Base-by-base conservation (phyloP, 176 grass and related monocot species). In the Juncus effusus region DNA sequence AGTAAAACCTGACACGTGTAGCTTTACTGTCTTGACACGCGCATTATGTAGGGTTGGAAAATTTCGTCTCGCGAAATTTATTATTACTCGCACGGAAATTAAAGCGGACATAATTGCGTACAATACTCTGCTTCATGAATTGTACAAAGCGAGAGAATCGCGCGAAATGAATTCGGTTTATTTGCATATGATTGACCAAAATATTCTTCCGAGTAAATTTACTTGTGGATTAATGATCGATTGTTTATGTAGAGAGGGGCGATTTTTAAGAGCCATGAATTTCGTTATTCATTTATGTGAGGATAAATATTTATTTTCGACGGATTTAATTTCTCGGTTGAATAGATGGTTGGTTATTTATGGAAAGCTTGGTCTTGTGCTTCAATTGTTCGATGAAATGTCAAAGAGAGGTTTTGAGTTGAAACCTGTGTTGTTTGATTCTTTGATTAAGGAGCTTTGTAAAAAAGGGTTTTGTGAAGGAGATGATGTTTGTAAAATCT, bases 71-170 rank as follows among this genome's bases (percentile, higher is more conserved):
- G 80, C 83, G 9, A 84, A 77, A 58, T 79, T 42, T 56, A 70
- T 95, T 38, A 56, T 95, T 54, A 75, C 67, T 28, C 74, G 38
- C 3, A 15, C 69, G 14, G 52, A 59, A 42, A 77, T 83, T 62
- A 53, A 63, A 54, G 76, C 72, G 45, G 86, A 90, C 67, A 60
- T 75, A 42, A 81, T 89, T 65, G 72, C 86, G 8, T 90, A 81
- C 55, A 95, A 95, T 67, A 90, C 90, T 77, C 66, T 95, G 51
- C 79, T 90, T 76, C 83, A 90, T 84, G 80, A 74, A 59, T 77
- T 90, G 19, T 82, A 73, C 60, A 68, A 59, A 53, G 75, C 45
- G 42, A 67, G 75, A 56, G 54, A 82, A 37, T 65, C 84, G 13
- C 2, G 4, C 3, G 74, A 77, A 69, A 75, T 89, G 16, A 42